Conservation (phyloP, 2,329 filamentous ascomycete genomes). For the Colletotrichum trifolii region DNA sequence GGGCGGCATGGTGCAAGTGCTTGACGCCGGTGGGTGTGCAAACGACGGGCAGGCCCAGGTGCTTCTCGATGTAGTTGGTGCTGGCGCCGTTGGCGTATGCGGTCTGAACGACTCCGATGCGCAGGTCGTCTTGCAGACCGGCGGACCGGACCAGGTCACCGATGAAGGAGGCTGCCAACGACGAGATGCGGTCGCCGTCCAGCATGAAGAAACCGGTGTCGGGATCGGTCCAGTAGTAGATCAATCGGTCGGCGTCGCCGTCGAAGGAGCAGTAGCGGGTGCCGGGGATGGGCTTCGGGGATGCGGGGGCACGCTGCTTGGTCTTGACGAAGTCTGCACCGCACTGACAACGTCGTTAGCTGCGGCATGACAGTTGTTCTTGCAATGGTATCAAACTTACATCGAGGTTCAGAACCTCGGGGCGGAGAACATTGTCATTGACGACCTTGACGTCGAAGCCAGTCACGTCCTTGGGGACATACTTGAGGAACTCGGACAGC, state of each 20-base stretch:
- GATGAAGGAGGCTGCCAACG: slow-evolving; percentile 92
- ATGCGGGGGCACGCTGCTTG: slow-evolving; percentile 88
- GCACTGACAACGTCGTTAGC: slow-evolving; percentile 63
- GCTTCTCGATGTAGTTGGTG: slow-evolving; percentile 90
- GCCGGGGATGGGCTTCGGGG: slow-evolving; percentile 78
- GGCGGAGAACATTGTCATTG: slow-evolving; percentile 92
- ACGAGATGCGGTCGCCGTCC: slow-evolving; percentile 96
- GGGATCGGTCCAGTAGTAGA: slow-evolving; percentile 92
- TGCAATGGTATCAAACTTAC: slow-evolving; percentile 59
- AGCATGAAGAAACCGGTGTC: slow-evolving; percentile 89
- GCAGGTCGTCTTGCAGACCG: slow-evolving; percentile 81
- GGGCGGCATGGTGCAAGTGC: slow-evolving; percentile 95
- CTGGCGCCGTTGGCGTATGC: slow-evolving; percentile 97
- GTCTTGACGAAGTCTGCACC: slow-evolving; percentile 99
- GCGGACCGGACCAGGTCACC: slow-evolving; percentile 86
- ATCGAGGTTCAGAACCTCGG: slow-evolving; percentile 89
- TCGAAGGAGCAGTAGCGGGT: slow-evolving; percentile 92
- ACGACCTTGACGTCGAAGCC: slow-evolving; percentile 85
- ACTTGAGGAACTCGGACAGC: slow-evolving; percentile 85
- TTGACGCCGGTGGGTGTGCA: slow-evolving; percentile 97
- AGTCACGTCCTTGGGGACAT: slow-evolving; percentile 76
- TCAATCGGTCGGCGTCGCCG: slow-evolving; percentile 93
- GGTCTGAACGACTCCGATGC: slow-evolving; percentile 95
- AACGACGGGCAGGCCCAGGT: slow-evolving; percentile 87
- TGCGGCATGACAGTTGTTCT: slow-evolving; percentile 3